phyloP scores from a whole-genome alignment of 116 monocot species.

The Iris pallida region DNA sequence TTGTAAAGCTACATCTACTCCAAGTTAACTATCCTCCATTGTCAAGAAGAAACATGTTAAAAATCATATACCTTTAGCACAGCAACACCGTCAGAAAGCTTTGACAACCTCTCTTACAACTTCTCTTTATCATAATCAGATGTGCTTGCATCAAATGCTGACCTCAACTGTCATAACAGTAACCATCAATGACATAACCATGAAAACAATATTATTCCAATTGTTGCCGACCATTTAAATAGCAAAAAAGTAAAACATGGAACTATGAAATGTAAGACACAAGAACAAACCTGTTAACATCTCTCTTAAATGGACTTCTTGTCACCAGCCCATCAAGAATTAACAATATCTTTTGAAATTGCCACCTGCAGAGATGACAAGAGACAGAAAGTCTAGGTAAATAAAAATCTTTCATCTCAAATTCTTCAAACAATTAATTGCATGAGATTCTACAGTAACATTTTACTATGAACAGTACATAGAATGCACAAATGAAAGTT shows the following conservation, averaged over 20 bases:
- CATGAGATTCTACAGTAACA: too few relatives aligned
- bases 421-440: too few relatives aligned
- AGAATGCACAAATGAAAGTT: too few relatives aligned
- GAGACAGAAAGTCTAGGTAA: too few relatives aligned
- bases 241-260: not conserved
- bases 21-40: too few relatives aligned
- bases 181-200: not conserved
- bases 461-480: too few relatives aligned
- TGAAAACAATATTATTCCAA: not conserved
- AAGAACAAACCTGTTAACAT: constrained; percentile 54
- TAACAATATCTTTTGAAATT: constrained; percentile 67
- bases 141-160: constrained; percentile 64
- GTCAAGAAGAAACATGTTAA: too few relatives aligned
- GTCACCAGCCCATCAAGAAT: constrained; percentile 72
- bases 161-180: constrained; percentile 51
- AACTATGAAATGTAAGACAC: not conserved
- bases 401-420: too few relatives aligned
- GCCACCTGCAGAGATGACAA: constrained; percentile 38
- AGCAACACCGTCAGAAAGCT: constrained; percentile 92
- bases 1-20: too few relatives aligned
- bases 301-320: constrained; percentile 70
- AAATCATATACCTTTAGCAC: constrained; percentile 62
- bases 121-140: constrained; percentile 92
- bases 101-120: constrained; percentile 72
- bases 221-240: not conserved